phyloP scores from a whole-genome alignment of 1,139 yeast species.

The Taphrina flavorubra region DNA sequence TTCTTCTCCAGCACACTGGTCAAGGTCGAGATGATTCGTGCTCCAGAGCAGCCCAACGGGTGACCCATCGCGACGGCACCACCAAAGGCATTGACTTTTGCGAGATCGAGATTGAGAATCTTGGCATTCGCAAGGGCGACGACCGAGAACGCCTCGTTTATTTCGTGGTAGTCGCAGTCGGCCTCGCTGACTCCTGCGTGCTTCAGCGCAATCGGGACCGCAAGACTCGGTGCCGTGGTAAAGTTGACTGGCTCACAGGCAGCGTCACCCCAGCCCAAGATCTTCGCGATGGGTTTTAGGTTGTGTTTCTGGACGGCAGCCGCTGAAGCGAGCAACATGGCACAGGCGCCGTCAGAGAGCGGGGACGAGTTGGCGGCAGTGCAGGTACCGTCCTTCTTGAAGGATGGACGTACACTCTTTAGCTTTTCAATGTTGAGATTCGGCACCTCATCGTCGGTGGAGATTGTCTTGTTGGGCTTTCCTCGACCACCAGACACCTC shows the following conservation, averaged over 20 bases:
- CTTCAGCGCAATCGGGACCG: constrained; percentile 92
- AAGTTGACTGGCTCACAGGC: constrained; percentile 90
- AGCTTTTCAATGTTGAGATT: constrained; percentile 74
- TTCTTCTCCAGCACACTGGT: constrained; percentile 72
- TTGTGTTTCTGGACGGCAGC: constrained; percentile 80
- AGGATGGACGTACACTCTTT: constrained; percentile 84
- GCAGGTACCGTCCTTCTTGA: constrained; percentile 88
- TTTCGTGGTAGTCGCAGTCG: constrained; percentile 80
- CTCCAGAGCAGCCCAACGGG: constrained; percentile 97
- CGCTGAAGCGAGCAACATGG: constrained; percentile 83
- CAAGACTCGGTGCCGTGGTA: constrained; percentile 92
- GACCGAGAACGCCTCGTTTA: constrained; percentile 96
- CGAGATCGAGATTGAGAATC: constrained; percentile 66
- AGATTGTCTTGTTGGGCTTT: constrained; percentile 78
- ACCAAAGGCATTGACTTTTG: constrained; percentile 89
- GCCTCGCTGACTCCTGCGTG: constrained; percentile 71
- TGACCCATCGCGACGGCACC: constrained; percentile 99
- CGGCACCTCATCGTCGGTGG: constrained; percentile 76
- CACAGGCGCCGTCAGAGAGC: constrained; percentile 97
- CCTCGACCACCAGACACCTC: constrained; percentile 90
- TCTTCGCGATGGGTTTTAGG: constrained; percentile 83
- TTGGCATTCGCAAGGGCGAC: constrained; percentile 91
- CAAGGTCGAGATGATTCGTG: constrained; percentile 88
- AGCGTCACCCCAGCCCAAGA: constrained; percentile 97
- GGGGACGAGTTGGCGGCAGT: constrained; percentile 97